These are phyloP conservation scores for Chytriomyces confervae DNA, from an alignment of 192 early-diverging fungal species.

Conservation along the genomic window DNA sequence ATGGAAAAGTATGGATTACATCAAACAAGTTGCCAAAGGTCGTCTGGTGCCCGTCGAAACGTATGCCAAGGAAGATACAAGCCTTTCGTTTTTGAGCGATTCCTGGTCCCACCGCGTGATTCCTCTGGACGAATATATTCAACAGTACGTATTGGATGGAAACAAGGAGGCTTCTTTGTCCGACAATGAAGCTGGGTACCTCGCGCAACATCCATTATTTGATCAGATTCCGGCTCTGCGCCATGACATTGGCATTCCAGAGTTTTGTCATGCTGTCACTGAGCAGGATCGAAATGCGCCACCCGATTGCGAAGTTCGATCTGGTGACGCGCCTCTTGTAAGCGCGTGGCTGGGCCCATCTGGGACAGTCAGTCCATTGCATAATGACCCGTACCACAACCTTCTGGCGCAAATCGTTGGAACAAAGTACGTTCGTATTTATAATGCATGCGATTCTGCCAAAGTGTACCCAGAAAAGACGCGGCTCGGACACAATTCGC, in stretches of 20 bases:
- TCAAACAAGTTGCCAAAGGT: not conserved
- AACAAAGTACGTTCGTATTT: slow-evolving; percentile 77
- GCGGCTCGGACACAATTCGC: slow-evolving; percentile 74
- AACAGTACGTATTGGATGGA: slow-evolving; percentile 38
- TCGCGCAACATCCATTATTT: slow-evolving; percentile 88
- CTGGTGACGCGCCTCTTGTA: slow-evolving; percentile 18
- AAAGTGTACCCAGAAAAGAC: slow-evolving; percentile 66
- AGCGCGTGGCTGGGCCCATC: slow-evolving; percentile 82
- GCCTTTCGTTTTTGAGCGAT: slow-evolving; percentile 35
- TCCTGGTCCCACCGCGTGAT: slow-evolving; percentile 79
- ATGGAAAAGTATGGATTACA: slow-evolving; percentile 27
- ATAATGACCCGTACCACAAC: slow-evolving; percentile 83
- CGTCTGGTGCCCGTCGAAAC: slow-evolving; percentile 82
- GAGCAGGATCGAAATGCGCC: slow-evolving; percentile 20
- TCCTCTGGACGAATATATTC: slow-evolving; percentile 73
- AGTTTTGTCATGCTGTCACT: slow-evolving; percentile 67
- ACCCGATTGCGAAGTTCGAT: slow-evolving; percentile 14
- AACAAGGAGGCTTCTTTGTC: slow-evolving; percentile 3
- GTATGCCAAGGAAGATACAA: slow-evolving; percentile 77
- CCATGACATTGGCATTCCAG: slow-evolving; percentile 76
- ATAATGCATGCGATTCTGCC: slow-evolving; percentile 62
- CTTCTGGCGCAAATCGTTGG: slow-evolving; percentile 86
- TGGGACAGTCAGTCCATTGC: slow-evolving; percentile 83
- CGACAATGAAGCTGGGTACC: slow-evolving; percentile 56
- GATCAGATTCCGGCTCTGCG: slow-evolving; percentile 73